Conservation (phyloP, 2,329 filamentous ascomycete genomes). For the Teratosphaeria epicoccoides region DNA sequence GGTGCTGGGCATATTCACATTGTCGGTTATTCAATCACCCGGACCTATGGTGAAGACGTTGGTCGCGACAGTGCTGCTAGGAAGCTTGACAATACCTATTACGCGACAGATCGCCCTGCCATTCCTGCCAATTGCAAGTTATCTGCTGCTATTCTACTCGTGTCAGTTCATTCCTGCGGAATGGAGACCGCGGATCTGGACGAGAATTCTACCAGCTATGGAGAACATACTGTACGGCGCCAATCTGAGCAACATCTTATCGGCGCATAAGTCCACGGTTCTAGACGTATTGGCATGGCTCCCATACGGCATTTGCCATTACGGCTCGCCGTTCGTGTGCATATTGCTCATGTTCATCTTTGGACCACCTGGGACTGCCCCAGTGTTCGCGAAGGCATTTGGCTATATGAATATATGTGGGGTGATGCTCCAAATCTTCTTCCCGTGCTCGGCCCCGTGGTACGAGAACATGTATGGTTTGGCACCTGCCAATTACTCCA, state of each 20-base stretch:
- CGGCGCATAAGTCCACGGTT: constrained; percentile 71
- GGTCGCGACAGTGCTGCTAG: constrained; percentile 54
- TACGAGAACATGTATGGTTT: constrained; percentile 90
- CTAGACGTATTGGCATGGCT: constrained; percentile 87
- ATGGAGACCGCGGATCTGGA: constrained; percentile 88
- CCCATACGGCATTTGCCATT: constrained; percentile 85
- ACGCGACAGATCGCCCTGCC: constrained; percentile 88
- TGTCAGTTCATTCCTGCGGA: constrained; percentile 84
- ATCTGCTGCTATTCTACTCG: constrained; percentile 83
- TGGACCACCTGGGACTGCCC: constrained; percentile 71
- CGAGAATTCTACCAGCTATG: constrained; percentile 82
- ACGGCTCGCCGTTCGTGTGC: constrained; percentile 71
- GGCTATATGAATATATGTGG: constrained; percentile 87
- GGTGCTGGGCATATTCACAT: constrained; percentile 67
- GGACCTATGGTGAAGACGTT: constrained; percentile 69
- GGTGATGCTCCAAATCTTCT: constrained; percentile 77
- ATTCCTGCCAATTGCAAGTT: constrained; percentile 72
- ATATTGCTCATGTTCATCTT: constrained; percentile 77
- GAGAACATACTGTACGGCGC: constrained; percentile 96
- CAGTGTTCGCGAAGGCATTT: constrained; percentile 75
- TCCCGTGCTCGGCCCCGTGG: constrained; percentile 93
- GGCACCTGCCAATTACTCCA: constrained; percentile 83
- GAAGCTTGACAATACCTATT: constrained; percentile 66
- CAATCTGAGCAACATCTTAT: constrained; percentile 91
- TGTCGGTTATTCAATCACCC: constrained; percentile 68